Conservation (phyloP, 495 filamentous ascomycete genomes). For the Aspergillus coremiiformis region DNA sequence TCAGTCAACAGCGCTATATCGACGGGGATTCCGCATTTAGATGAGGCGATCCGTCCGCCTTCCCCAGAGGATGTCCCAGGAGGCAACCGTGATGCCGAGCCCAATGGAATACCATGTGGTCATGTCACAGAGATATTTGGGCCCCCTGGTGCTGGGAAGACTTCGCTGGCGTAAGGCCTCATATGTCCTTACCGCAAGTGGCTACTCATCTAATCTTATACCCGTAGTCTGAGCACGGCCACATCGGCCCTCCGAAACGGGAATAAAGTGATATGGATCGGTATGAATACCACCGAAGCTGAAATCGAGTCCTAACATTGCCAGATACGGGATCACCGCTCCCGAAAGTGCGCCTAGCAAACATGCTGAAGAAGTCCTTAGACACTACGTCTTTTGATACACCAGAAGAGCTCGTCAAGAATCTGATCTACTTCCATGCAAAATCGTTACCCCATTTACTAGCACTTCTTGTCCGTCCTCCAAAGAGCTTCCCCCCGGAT, state of each 20-base stretch:
- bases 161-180: constrained; percentile 60
- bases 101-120: constrained; percentile 56
- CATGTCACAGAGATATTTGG: constrained; percentile 87
- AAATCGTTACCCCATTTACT: constrained; percentile 67
- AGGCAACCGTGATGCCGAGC: background rate
- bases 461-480: constrained; percentile 59
- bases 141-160: constrained; percentile 84
- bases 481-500: constrained; percentile 49
- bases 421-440: constrained; percentile 40
- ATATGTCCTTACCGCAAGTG: background rate
- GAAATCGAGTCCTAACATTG: constrained; percentile 6
- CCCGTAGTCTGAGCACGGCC: constrained; percentile 57
- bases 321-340: constrained; percentile 46
- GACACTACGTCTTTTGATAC: background rate
- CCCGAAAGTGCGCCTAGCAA: constrained; percentile 30
- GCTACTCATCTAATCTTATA: constrained; percentile 2
- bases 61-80: constrained; percentile 6
- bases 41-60: constrained; percentile 38
- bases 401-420: constrained; percentile 18
- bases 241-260: constrained; percentile 56
- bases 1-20: constrained; percentile 45
- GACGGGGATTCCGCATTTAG: constrained; percentile 60
- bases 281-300: constrained; percentile 45
- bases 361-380: constrained; percentile 22
- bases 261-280: constrained; percentile 74